Base-by-base conservation (phyloP, 805 yeast species). In the Soucietia sequanensis region DNA sequence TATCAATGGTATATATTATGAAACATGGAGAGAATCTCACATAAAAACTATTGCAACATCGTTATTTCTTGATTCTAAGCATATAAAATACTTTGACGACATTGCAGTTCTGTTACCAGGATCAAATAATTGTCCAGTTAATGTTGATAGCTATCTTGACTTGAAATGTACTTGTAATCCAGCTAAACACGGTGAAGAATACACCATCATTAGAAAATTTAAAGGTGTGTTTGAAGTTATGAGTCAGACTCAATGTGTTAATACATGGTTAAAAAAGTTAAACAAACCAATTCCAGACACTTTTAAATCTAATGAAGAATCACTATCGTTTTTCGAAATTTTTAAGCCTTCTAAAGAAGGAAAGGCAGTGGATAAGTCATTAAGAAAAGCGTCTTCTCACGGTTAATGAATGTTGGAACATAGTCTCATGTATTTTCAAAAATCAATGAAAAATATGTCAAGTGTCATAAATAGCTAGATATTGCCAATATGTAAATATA, bases 11-110 rank as follows among this genome's bases (percentile, higher is more conserved):
- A 21, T 41, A 16, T 31, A 38, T 23, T 42, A 35, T 25, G 35
- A 37, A 15, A 41, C 39, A 6, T 46, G 50, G 50, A 23, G 42
- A 16, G 50, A 46, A 23, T 37, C 41, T 6, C 31, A 29, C 4
- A 27, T 46, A 14, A 46, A 41, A 28, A 46, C 50, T 3, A 30
- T 43, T 10, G 46, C 43, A 4, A 31, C 41, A 7, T 36, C 47
- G n/a, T 22, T 43, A 11, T 34, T 45, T 13, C 42, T 45, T 13
- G 34, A 37, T 5, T 11, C 25, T 11, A 9, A 18, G 12, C 34
- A 41, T 27, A 30, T 43, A 3, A 27, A 40, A 14, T 43, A 41
- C 32, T 43, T 46, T 26, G 46, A 41, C 25, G 39, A 40, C 26
- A 30, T 46, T 15, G 39, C 44, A 10, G 46, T 43, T 3, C 30